Conservation (phyloP, 352 stramenopile species). For the Phytophthora parvispora region DNA sequence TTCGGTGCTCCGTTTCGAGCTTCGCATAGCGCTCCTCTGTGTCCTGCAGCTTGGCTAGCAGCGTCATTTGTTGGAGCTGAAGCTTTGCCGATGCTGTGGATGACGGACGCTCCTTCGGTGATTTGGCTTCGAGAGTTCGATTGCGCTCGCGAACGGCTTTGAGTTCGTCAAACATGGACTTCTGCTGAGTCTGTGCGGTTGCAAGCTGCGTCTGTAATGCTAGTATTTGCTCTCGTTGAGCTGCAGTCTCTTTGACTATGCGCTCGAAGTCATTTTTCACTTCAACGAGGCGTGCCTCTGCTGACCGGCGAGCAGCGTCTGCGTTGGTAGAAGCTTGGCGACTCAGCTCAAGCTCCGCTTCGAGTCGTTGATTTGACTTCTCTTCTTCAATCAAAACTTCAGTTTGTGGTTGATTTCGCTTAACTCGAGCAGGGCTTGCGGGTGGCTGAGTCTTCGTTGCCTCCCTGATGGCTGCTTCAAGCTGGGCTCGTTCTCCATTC, state of each 20-base stretch:
- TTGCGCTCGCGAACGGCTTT: conserved; percentile 22
- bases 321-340: conserved; percentile 17
- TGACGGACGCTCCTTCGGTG: conserved; percentile 18
- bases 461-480: conserved; percentile 28
- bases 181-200: conserved; percentile 18
- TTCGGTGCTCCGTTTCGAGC: conserved; percentile 24
- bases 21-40: conserved; percentile 24
- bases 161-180: conserved; percentile 15
- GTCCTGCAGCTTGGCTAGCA: conserved; percentile 31
- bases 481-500: conserved; percentile 40
- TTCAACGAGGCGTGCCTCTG: conserved; percentile 22
- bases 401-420: conserved; percentile 19
- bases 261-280: conserved; percentile 28
- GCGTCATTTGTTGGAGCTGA: conserved; percentile 31
- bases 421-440: conserved; percentile 21
- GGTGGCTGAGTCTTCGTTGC: conserved; percentile 29
- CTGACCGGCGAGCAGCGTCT: conserved; percentile 12
- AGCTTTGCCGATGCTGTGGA: conserved; percentile 29
- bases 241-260: conserved; percentile 36
- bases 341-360: conserved; percentile 31
- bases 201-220: conserved; percentile 50
- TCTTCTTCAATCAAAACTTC: conserved; percentile 25
- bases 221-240: conserved; percentile 46
- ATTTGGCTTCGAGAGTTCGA: conserved; percentile 21
- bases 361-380: conserved; percentile 28